A percentile compares a stretch with the other conserved stretches of the same genome.
phyloP scores from a whole-genome alignment of 2,329 filamentous ascomycete genomes.

The Xylaria arbuscula region DNA sequence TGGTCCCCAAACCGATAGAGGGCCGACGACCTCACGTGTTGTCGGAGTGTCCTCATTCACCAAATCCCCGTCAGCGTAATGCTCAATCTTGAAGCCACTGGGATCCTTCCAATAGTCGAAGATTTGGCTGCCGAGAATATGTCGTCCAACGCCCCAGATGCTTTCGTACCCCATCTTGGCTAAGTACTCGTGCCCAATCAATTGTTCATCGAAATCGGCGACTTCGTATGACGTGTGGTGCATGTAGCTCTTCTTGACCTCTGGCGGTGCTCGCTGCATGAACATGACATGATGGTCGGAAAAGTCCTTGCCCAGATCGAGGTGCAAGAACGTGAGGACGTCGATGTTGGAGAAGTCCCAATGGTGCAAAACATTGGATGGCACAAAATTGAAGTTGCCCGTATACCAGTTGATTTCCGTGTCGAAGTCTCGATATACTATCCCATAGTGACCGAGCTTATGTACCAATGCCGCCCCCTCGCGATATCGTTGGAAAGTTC shows the following conservation, averaged over 20 bases:
- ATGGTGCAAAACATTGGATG: slow-evolving; percentile 44
- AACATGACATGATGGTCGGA: slow-evolving; percentile 67
- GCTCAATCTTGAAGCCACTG: slow-evolving; percentile 59
- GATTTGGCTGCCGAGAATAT: slow-evolving; percentile 67
- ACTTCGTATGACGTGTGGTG: slow-evolving; percentile 69
- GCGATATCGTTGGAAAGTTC: slow-evolving; percentile 47
- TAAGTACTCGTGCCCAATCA: slow-evolving; percentile 67
- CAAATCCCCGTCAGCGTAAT: slow-evolving; percentile 69
- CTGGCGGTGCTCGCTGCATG: slow-evolving; percentile 49
- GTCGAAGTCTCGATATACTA: slow-evolving; percentile 50
- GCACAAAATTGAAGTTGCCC: slow-evolving; percentile 50
- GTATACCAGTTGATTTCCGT: slow-evolving; percentile 49
- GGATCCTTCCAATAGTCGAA: slow-evolving; percentile 58
- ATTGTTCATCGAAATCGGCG: slow-evolving; percentile 68
- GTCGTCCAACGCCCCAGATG: slow-evolving; percentile 69
- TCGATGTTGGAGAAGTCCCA: slow-evolving; percentile 40
- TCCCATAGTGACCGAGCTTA: slow-evolving; percentile 49
- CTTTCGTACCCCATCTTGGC: slow-evolving; percentile 60
- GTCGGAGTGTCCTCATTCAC: slow-evolving; percentile 58
- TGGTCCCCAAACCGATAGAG: slow-evolving; percentile 41
- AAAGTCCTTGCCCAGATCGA: slow-evolving; percentile 60
- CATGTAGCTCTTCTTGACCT: slow-evolving; percentile 53
- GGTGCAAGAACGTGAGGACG: slow-evolving; percentile 57
- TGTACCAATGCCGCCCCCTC: slow-evolving; percentile 49
- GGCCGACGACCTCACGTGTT: slow-evolving; percentile 48